Evolutionary conservation across 495 filamentous ascomycete genomes (phyloP), one percentile per base, ranked within the genome.

Genomic region (Aspergillus ellipticus): DNA sequence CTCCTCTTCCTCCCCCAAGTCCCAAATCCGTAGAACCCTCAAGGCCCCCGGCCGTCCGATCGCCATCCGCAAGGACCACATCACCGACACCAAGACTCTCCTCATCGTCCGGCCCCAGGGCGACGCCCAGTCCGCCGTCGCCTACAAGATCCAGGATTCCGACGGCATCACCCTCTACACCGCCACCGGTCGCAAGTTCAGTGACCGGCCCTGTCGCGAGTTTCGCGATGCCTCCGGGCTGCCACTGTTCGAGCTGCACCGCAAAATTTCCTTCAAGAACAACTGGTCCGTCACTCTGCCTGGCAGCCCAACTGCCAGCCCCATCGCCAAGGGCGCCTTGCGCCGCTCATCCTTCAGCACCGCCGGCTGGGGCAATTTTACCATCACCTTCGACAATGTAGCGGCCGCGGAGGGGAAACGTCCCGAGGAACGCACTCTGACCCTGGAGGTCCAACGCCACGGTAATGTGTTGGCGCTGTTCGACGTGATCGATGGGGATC

Each of bases 281-380:
- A 35, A 50, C 3, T 70, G 68, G 68, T 60, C 45, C 10, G 49
- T 70, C 26, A 63, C 63, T 3, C 54, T 68, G 42, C 68, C 68
- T 1, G 68, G 68, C 28, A 53, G 53, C 46, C 51, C 39, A 24
- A 29, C 45, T 13, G 41, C 28, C 7, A 50, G 42, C 7, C 61
- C 45, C 10, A 53, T 65, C 11, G 64, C 60, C 2, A 61, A 55
- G 19, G 58, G 51, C 0, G 33, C 51, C 6, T 56, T 58, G 42
- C 62, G 57, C n/a, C 55, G 53, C 24, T 42, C 55, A 16, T 49
- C 53, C 49, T 48, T 48, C 17, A 28, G 57, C 37, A 42, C 53
- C 16, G 33, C 51, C 31, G 55, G 49, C 4, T 50, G 52, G 0
- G 57, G 62, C 16, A 55, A 61, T 49, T 61, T 69, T 24, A 59